Evolutionary conservation across 306 rosid genomes (phyloP).

Genomic region (Vigna angularis): DNA sequence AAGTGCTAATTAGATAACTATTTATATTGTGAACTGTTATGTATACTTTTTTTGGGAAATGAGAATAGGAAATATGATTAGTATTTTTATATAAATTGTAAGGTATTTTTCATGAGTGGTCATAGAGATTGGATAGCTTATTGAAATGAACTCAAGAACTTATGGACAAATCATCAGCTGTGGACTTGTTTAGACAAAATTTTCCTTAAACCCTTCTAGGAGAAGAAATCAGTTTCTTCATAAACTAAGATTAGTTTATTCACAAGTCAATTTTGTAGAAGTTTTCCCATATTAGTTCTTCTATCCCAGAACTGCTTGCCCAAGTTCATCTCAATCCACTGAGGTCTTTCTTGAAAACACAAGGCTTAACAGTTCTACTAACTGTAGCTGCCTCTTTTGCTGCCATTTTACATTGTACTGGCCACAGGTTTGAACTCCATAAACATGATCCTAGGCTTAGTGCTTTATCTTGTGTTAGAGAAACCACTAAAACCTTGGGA

Average conservation of each 20-base stretch:
- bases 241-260: too few species aligned
- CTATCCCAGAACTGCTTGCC: constrained; percentile 73
- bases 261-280: too few species aligned
- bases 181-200: too few species aligned
- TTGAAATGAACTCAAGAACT: background rate
- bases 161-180: background rate
- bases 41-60: background rate
- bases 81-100: background rate
- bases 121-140: background rate
- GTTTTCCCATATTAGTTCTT: too few species aligned
- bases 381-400: constrained; percentile 71
- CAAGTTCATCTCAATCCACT: constrained; percentile 73
- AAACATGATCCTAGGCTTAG: constrained; percentile 64
- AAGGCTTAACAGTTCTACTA: constrained; percentile 68
- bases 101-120: background rate
- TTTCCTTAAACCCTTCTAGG: too few species aligned
- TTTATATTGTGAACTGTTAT: background rate
- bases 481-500: constrained; percentile 78
- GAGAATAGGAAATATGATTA: background rate
- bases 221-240: too few species aligned
- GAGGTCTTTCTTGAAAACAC: constrained; percentile 68
- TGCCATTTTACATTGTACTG: constrained; percentile 67
- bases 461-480: constrained; percentile 61
- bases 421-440: constrained; percentile 74
- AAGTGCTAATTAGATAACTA: background rate